Base-by-base conservation (phyloP, 1,139 yeast genomes). In the Protomyces inouyei region DNA sequence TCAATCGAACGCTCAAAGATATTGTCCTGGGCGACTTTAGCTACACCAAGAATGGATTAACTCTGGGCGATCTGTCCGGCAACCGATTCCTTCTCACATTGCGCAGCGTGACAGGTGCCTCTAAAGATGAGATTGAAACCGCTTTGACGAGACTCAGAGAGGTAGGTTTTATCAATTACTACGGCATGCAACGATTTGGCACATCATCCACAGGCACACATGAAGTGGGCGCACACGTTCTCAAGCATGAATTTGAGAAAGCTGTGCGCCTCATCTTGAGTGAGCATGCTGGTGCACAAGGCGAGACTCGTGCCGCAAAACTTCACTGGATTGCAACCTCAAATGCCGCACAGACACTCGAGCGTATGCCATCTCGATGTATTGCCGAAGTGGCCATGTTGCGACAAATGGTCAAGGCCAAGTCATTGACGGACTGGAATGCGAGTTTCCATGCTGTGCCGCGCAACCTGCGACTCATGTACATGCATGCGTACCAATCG, bases 141-240 rank as follows among this genome's bases (percentile, higher is more conserved):
- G 82, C 93, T 37, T 80, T 91, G 69, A 73, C 78, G 3, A 82
- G 91, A 0, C 78, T 93, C 65, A 78, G 79, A 64, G 79, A 79
- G 1, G 79, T 81, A 37, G 99, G 99, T 0, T 93, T 89, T 70
- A 87, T 93, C 70, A 93, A 93, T 74, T 93, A 95, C 74, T 93
- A 83, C 73, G 99, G 99, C 23, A 87, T 93, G 95, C 99, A 93
- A 78, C 79, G 99, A 73, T 93, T 93, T 74, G 99, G 99, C 38
- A 91, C 98, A 0, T 93, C 91, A 72, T 88, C 97, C 8, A 80
- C 90, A 36, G 89, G 98, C 0, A 92, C 98, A 0, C 97, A 93
- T 75, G 83, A 81, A 40, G 80, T 91, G 63, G 99, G 99, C 60
- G 83, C 83, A 67, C 82, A 82, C 67, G 78, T 93, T 38, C 78